Conservation (phyloP, 2,329 filamentous ascomycete genomes). For the Huntiella savannae region DNA sequence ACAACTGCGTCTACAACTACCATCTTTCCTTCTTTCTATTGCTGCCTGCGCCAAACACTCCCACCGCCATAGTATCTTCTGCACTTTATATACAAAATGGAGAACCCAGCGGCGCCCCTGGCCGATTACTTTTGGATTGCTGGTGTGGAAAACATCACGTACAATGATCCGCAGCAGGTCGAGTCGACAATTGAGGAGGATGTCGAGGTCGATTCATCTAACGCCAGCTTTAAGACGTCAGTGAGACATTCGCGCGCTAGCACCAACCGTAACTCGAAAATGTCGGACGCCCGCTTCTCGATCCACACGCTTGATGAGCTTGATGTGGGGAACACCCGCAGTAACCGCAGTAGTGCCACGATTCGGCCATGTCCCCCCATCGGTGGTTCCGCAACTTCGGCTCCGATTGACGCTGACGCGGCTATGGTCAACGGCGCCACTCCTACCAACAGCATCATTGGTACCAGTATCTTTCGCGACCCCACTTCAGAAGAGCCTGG, state of each 20-base stretch:
- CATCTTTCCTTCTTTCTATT: background rate
- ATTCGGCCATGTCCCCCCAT: constrained; percentile 28
- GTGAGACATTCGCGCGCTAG: constrained; percentile 43
- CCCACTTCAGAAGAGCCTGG: constrained; percentile 24
- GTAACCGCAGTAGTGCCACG: constrained; percentile 48
- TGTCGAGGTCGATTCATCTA: constrained; percentile 26
- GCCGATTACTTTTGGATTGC: constrained; percentile 64
- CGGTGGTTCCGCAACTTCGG: constrained; percentile 9
- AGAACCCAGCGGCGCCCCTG: constrained; percentile 42
- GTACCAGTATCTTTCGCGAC: constrained; percentile 21
- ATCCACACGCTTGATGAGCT: constrained; percentile 37
- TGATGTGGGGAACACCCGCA: constrained; percentile 34
- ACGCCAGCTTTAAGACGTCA: constrained; percentile 19
- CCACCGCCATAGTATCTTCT: background rate
- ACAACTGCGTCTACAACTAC: background rate
- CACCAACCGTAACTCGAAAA: constrained; percentile 39
- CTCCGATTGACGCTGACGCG: background rate
- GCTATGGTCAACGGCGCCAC: constrained; percentile 8
- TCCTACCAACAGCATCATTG: constrained; percentile 16
- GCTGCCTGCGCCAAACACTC: background rate
- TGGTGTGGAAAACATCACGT: constrained; percentile 47
- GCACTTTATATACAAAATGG: constrained; percentile 24
- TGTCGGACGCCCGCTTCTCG: constrained; percentile 32
- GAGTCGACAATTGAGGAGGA: constrained; percentile 45
- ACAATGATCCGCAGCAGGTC: constrained; percentile 31